These are phyloP conservation scores for Austroboletus novae-zelandiae DNA, from an alignment of 1,284 basidiomycete genomes.

Conservation along the genomic window DNA sequence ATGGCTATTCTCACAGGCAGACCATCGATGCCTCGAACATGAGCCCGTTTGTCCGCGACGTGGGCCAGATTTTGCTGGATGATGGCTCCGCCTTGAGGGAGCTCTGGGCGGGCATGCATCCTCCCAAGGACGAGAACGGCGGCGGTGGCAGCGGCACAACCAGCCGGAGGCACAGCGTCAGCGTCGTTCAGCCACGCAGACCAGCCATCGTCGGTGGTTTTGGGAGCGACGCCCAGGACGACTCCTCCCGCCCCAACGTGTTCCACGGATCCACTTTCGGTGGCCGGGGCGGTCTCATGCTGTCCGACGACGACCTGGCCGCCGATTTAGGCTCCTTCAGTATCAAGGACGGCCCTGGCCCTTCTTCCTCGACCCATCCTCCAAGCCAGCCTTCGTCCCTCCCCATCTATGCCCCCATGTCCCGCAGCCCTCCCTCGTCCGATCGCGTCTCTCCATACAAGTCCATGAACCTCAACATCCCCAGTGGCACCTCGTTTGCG, in stretches of 20 bases:
- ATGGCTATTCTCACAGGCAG: conserved; percentile 48
- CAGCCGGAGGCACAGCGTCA: conserved; percentile 82
- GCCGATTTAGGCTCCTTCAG: conserved; percentile 65
- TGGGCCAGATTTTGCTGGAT: conserved; percentile 71
- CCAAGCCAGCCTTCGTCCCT: conserved; percentile 62
- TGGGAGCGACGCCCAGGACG: conserved; percentile 47
- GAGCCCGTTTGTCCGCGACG: conserved; percentile 77
- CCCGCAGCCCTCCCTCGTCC: conserved; percentile 55
- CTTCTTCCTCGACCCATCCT: conserved; percentile 44
- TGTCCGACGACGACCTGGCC: conserved; percentile 82
- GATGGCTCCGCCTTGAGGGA: conserved; percentile 66
- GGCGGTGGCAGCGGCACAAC: conserved; percentile 74
- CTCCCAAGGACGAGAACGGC: conserved; percentile 50
- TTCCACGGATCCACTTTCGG: conserved; percentile 23
- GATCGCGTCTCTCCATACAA: conserved; percentile 59
- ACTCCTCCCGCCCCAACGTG: conserved; percentile 31
- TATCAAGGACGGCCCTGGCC: conserved; percentile 48
- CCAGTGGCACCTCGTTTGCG: conserved; percentile 41
- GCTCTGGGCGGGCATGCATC: conserved; percentile 66
- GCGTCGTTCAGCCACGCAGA: conserved; percentile 73
- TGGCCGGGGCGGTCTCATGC: conserved; percentile 52
- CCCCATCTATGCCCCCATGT: conserved; percentile 68
- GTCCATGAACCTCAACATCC: conserved; percentile 55
- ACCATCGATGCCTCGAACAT: conserved; percentile 70
- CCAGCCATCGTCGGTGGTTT: conserved; percentile 62